Conservation (phyloP, 2,329 filamentous ascomycete species). For the Claviceps africana region DNA sequence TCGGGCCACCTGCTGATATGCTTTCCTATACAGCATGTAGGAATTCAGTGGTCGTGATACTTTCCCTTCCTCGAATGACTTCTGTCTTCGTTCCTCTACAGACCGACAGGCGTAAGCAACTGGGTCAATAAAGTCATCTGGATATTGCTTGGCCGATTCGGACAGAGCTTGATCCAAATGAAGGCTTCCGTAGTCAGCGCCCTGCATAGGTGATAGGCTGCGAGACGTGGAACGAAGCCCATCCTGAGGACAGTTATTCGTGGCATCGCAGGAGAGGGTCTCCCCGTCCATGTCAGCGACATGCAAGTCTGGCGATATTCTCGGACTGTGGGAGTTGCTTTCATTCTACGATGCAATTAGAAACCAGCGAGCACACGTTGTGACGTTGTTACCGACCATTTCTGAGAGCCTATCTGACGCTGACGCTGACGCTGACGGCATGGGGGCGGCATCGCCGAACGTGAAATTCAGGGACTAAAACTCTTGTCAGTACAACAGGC, state of each 20-base stretch:
- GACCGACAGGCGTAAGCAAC: slow-evolving; percentile 3
- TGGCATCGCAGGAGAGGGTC: neutral
- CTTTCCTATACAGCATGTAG: slow-evolving; percentile 94
- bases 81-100: slow-evolving; percentile 4
- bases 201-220: neutral
- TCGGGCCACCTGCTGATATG: slow-evolving; percentile 67
- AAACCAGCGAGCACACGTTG: neutral
- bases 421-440: no score
- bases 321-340: neutral
- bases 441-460: neutral
- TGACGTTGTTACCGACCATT: neutral
- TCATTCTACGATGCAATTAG: neutral
- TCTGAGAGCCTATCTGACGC: neutral
- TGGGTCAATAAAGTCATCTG: slow-evolving; percentile 1
- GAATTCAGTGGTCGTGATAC: slow-evolving; percentile 83
- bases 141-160: neutral
- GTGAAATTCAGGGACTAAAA: neutral
- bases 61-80: slow-evolving; percentile 22
- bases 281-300: neutral
- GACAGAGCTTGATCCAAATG: slow-evolving; percentile 6
- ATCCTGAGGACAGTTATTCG: neutral
- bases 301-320: neutral
- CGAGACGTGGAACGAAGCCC: neutral
- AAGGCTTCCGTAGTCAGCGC: neutral
- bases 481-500: neutral